A percentile compares a stretch with the other conserved stretches of the same genome.
phyloP scores from a whole-genome alignment of 1,139 yeast species.

The Diutina mesorugosa region DNA sequence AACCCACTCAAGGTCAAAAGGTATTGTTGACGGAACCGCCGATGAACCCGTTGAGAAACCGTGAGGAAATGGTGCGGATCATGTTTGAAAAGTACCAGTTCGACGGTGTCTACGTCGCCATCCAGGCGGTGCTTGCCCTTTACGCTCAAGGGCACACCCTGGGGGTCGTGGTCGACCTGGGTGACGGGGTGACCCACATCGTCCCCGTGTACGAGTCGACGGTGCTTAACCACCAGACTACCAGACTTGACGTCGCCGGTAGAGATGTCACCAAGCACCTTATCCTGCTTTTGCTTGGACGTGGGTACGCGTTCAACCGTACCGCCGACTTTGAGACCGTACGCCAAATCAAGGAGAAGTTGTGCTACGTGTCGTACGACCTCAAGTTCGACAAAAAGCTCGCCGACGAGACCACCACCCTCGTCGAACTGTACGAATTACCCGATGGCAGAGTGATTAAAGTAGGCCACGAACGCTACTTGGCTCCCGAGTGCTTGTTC shows the following conservation, averaged over 20 bases:
- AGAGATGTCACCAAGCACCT: slow-evolving; percentile 94
- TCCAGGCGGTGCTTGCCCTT: slow-evolving; percentile 92
- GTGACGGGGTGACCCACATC: slow-evolving; percentile 79
- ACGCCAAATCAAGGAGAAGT: slow-evolving; percentile 91
- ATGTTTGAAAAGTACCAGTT: slow-evolving; percentile 95
- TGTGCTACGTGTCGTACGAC: slow-evolving; percentile 92
- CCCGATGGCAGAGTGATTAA: slow-evolving; percentile 95
- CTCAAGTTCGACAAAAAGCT: slow-evolving; percentile 77
- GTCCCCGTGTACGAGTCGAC: slow-evolving; percentile 97
- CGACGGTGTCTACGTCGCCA: slow-evolving; percentile 95
- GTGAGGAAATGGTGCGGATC: slow-evolving; percentile 91
- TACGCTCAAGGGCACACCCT: slow-evolving; percentile 96
- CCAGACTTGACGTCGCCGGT: slow-evolving; percentile 93
- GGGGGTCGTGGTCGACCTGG: slow-evolving; percentile 98
- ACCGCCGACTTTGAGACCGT: slow-evolving; percentile 98
- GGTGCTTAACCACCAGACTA: slow-evolving; percentile 84
- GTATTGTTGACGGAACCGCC: slow-evolving; percentile 93
- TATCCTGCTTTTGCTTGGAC: slow-evolving; percentile 78
- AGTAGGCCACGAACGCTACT: slow-evolving; percentile 92
- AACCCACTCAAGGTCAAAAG: slow-evolving; percentile 64
- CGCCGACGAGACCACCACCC: slow-evolving; percentile 86
- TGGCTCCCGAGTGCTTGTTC: slow-evolving; percentile 96
- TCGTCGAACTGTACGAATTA: slow-evolving; percentile 82
- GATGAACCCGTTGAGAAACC: slow-evolving; percentile 87
- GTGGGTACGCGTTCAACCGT: slow-evolving; percentile 96